These are phyloP conservation scores for Pelargonium citronellum DNA, from an alignment of 441 rosid genomes.

Conservation along the genomic window DNA sequence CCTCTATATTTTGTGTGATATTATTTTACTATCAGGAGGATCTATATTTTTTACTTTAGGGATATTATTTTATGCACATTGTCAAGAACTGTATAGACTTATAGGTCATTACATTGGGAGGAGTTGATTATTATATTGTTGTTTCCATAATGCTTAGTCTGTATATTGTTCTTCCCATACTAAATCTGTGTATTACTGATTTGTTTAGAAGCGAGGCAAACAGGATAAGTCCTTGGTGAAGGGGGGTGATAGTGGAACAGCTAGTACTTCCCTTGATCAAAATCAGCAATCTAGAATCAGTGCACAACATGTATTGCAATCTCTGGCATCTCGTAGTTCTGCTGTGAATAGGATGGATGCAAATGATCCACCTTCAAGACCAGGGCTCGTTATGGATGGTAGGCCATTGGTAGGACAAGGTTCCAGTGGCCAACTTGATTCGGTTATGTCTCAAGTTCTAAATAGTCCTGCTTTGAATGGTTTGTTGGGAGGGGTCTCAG, in stretches of 20 bases:
- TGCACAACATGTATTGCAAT: conserved; percentile 54
- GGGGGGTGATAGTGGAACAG: conserved; percentile 34
- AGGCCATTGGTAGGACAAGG: conserved; percentile 23
- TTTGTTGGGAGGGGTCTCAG: conserved; percentile 61
- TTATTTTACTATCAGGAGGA: background rate
- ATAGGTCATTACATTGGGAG: background rate
- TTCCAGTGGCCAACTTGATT: conserved; percentile 42
- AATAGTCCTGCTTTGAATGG: conserved; percentile 66
- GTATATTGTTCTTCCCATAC: background rate
- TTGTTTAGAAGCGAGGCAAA: conserved; percentile 40
- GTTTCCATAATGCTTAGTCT: no score
- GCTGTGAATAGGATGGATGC: conserved; percentile 22
- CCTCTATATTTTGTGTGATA: background rate
- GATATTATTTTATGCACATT: background rate
- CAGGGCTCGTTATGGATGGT: conserved; percentile 18
- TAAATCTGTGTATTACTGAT: conserved; percentile 12
- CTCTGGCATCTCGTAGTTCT: conserved; percentile 49
- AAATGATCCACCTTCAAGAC: conserved; percentile 20
- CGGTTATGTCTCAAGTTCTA: conserved; percentile 62
- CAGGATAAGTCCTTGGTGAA: conserved; percentile 33
- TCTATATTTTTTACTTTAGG: background rate
- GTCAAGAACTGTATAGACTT: conserved; percentile 2
- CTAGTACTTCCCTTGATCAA: conserved; percentile 31
- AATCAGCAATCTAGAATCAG: conserved; percentile 29
- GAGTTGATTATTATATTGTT: no score